These are phyloP conservation scores for Skeletonema marinoi DNA, from an alignment of 108 stramenopile species.

Conservation along the genomic window DNA sequence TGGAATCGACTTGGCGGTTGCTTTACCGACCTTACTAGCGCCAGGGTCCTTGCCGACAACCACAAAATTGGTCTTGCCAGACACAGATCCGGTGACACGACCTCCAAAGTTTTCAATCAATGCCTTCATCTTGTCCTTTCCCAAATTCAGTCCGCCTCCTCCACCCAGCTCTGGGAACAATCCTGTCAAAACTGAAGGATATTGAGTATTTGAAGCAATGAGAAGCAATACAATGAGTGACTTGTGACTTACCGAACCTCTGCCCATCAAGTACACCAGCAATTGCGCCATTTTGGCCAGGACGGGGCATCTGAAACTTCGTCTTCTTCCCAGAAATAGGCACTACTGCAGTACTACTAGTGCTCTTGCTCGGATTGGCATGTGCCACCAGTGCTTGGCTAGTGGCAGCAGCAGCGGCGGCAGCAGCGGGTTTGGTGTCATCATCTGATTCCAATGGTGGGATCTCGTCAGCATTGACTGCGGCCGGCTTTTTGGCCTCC, in stretches of 20 bases:
- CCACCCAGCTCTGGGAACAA: constrained; percentile 71
- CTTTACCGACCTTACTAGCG: constrained; percentile 53
- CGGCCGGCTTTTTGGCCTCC: neutral
- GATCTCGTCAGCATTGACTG: constrained; percentile 5
- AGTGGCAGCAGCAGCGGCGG: neutral
- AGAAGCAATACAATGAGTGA: too few relatives aligned
- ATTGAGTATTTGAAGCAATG: too few relatives aligned
- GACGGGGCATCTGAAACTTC: constrained; percentile 51
- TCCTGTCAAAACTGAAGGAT: constrained; percentile 52
- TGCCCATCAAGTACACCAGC: constrained; percentile 45
- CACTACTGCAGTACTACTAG: constrained; percentile 6
- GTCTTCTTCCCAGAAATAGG: constrained; percentile 19
- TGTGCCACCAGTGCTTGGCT: constrained; percentile 13
- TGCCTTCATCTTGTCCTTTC: constrained; percentile 49
- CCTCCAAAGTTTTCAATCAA: constrained; percentile 54
- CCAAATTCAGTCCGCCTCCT: constrained; percentile 51
- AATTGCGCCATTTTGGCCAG: constrained; percentile 53
- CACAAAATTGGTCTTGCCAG: constrained; percentile 52
- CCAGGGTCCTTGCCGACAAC: constrained; percentile 68
- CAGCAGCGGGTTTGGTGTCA: neutral
- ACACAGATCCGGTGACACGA: constrained; percentile 31
- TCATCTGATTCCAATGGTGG: neutral
- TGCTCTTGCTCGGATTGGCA: neutral
- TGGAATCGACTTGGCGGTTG: constrained; percentile 17
- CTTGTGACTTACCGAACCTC: neutral